These are phyloP conservation scores for Podila minutissima DNA, from an alignment of 192 early-diverging fungal species.

Conservation along the genomic window DNA sequence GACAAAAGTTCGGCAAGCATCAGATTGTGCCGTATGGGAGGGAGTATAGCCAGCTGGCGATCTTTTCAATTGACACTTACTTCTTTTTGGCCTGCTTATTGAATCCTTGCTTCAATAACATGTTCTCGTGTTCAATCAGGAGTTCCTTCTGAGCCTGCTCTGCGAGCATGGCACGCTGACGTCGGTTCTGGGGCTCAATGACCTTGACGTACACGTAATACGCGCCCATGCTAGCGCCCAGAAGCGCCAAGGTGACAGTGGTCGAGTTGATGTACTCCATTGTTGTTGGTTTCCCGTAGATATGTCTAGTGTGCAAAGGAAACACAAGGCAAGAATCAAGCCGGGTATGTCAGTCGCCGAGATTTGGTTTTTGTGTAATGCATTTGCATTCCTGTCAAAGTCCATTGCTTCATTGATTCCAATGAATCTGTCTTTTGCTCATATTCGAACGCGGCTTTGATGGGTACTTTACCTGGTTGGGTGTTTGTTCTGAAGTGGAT, in stretches of 20 bases:
- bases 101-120: slow-evolving; percentile 4
- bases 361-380: too few relatives aligned
- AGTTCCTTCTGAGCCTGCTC: slow-evolving; percentile 22
- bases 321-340: too few relatives aligned
- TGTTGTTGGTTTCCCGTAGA: not conserved
- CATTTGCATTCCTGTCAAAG: too few relatives aligned
- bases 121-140: not conserved
- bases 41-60: not conserved
- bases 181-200: slow-evolving; percentile 19
- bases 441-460: too few relatives aligned
- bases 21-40: not conserved
- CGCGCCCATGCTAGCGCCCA: slow-evolving; percentile 18
- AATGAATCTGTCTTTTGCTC: too few relatives aligned
- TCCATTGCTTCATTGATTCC: too few relatives aligned
- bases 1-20: not conserved
- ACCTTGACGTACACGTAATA: slow-evolving; percentile 28
- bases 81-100: slow-evolving; percentile 30
- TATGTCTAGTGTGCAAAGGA: not conserved
- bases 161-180: slow-evolving; percentile 14
- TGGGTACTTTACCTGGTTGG: too few relatives aligned
- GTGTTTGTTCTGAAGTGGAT: too few relatives aligned
- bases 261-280: slow-evolving; percentile 25
- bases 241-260: slow-evolving; percentile 16
- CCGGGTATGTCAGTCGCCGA: too few relatives aligned
- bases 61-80: not conserved